A percentile compares a stretch with the other conserved stretches of the same genome.
Evolutionary conservation across 306 rosid species (phyloP).

Genomic region (Fragaria iinumae): DNA sequence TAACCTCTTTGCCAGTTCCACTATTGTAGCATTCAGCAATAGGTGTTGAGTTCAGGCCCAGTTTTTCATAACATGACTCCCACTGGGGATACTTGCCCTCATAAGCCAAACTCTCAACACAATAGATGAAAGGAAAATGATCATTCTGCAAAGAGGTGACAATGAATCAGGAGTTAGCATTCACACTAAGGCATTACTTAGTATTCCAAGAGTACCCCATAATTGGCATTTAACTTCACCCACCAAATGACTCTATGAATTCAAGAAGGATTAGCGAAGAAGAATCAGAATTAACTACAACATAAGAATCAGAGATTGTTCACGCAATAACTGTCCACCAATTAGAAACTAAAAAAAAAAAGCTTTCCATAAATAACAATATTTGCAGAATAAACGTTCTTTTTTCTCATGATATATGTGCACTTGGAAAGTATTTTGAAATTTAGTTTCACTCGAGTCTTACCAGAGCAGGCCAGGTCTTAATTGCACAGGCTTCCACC

Average conservation of each 20-base stretch:
- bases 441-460: constrained; percentile 14
- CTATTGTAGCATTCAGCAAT: constrained; percentile 55
- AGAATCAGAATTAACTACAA: not conserved
- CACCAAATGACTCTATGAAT: not conserved
- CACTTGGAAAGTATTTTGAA: not conserved
- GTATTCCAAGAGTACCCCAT: not conserved
- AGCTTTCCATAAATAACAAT: not conserved
- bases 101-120: constrained; percentile 53
- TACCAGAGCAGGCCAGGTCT: constrained; percentile 77
- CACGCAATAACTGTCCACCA: not conserved
- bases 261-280: not conserved
- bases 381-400: not conserved
- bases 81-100: constrained; percentile 42
- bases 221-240: not conserved
- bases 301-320: not conserved
- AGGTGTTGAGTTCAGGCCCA: constrained; percentile 60
- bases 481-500: constrained; percentile 80
- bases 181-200: not conserved
- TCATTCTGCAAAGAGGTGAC: constrained; percentile 44
- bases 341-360: not conserved
- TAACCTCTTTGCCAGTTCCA: constrained; percentile 70
- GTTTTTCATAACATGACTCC: constrained; percentile 66
- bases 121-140: constrained; percentile 75
- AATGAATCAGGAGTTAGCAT: constrained; percentile 6
- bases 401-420: not conserved